These are phyloP conservation scores for Nadsonia starkeyi-henricii DNA, from an alignment of 1,139 yeast species.

Conservation along the genomic window DNA sequence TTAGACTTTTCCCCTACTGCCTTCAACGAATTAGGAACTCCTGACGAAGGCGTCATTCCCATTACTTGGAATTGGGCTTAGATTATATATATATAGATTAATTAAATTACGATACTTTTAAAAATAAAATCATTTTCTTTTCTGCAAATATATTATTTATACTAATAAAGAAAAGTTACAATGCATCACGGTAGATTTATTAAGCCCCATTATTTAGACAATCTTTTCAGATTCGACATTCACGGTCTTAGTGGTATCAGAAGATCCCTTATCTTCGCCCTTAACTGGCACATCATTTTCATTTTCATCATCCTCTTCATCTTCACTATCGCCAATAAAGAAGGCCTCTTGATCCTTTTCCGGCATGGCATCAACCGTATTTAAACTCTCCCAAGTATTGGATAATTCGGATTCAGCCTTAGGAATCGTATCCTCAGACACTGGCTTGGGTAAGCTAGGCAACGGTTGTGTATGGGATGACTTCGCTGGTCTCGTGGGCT, in stretches of 20 bases:
- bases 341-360: not conserved
- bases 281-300: not conserved
- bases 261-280: not conserved
- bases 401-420: too few species aligned
- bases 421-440: not conserved
- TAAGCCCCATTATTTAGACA: too few species aligned
- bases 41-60: slow-evolving; percentile 32
- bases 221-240: too few species aligned
- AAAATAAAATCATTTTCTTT: too few species aligned
- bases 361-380: not conserved
- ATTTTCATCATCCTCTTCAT: not conserved
- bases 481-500: not conserved
- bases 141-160: not conserved
- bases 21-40: slow-evolving; percentile 33
- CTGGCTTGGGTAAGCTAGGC: not conserved
- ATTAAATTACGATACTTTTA: too few species aligned
- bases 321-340: not conserved
- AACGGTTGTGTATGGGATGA: not conserved
- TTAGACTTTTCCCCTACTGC: slow-evolving; percentile 46
- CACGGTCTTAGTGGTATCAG: not conserved
- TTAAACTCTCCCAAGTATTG: not conserved
- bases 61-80: slow-evolving; percentile 32
- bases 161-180: too few species aligned
- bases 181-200: too few species aligned
- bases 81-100: too few species aligned